phyloP scores from a whole-genome alignment of 2,329 filamentous ascomycete species.

The Aspergillus aculeatus region DNA sequence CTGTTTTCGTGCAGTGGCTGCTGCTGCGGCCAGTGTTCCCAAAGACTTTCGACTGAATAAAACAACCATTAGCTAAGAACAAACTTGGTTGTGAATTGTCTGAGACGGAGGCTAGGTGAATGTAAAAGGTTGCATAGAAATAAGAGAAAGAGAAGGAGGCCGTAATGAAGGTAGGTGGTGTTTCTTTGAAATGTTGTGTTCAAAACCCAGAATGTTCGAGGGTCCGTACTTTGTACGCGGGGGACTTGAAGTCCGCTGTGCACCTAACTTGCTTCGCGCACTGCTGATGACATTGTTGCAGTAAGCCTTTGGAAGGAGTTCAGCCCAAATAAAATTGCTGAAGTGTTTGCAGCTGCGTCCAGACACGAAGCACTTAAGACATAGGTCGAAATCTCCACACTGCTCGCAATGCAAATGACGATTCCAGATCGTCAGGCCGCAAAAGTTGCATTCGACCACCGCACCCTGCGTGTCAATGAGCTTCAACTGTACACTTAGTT shows the following conservation, averaged over 20 bases:
- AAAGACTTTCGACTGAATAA: conserved; percentile 15
- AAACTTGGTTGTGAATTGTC: not conserved
- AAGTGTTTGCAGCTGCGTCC: conserved; percentile 37
- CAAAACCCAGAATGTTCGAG: not conserved
- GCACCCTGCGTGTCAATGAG: conserved; percentile 31
- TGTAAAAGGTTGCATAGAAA: not conserved
- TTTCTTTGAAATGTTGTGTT: not conserved
- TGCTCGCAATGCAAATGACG: conserved; percentile 38
- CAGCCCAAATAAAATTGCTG: conserved; percentile 33
- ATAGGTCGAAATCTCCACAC: conserved; percentile 39
- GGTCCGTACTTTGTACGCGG: conserved; percentile 9
- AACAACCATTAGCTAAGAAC: not conserved
- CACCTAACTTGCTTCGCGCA: not conserved
- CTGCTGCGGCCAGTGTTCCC: conserved; percentile 24
- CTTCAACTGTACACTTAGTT: conserved; percentile 23
- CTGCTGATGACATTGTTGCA: conserved; percentile 24
- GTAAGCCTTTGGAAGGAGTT: conserved; percentile 30
- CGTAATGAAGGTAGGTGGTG: too few species aligned
- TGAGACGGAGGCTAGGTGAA: not conserved
- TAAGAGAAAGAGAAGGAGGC: not conserved
- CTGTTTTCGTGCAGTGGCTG: conserved; percentile 26
- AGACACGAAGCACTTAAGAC: conserved; percentile 35
- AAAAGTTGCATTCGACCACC: conserved; percentile 39
- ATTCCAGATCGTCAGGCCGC: conserved; percentile 40
- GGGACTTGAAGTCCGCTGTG: not conserved